These are phyloP conservation scores for Camillea tinctor DNA, from an alignment of 2,329 filamentous ascomycete species.

Conservation along the genomic window DNA sequence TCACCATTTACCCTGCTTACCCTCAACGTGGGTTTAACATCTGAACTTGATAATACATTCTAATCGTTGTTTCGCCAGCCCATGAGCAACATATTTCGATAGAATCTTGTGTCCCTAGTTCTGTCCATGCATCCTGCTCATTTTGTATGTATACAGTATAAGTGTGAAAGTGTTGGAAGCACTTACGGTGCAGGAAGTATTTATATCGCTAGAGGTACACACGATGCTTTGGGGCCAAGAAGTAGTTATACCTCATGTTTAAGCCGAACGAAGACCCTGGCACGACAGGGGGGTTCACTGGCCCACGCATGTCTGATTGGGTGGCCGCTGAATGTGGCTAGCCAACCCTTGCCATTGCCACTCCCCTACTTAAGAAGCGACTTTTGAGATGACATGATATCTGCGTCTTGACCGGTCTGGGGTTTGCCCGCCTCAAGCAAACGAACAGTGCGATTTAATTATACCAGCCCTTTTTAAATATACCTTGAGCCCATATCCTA, in stretches of 20 bases:
- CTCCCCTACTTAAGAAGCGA: slow-evolving; percentile 9
- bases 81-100: neutral
- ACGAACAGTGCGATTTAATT: slow-evolving; percentile 19
- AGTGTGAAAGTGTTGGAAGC: neutral
- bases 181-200: neutral
- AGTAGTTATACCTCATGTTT: slow-evolving; percentile 5
- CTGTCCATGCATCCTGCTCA: neutral
- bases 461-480: slow-evolving; percentile 2
- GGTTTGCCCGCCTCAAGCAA: slow-evolving; percentile 8
- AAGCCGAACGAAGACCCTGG: slow-evolving; percentile 12
- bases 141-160: neutral
- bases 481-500: slow-evolving; percentile 3
- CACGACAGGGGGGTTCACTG: slow-evolving; percentile 16
- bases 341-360: slow-evolving; percentile 15
- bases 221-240: neutral
- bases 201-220: slow-evolving; percentile 9
- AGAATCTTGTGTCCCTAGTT: neutral
- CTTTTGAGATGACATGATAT: slow-evolving; percentile 18
- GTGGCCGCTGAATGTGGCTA: slow-evolving; percentile 7
- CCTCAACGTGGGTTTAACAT: neutral
- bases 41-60: neutral
- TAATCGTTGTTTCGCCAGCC: neutral
- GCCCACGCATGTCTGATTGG: slow-evolving; percentile 20
- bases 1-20: neutral
- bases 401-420: slow-evolving; percentile 21